These are phyloP conservation scores for Penicillium odoratum DNA, from an alignment of 495 filamentous ascomycete species.

Conservation along the genomic window DNA sequence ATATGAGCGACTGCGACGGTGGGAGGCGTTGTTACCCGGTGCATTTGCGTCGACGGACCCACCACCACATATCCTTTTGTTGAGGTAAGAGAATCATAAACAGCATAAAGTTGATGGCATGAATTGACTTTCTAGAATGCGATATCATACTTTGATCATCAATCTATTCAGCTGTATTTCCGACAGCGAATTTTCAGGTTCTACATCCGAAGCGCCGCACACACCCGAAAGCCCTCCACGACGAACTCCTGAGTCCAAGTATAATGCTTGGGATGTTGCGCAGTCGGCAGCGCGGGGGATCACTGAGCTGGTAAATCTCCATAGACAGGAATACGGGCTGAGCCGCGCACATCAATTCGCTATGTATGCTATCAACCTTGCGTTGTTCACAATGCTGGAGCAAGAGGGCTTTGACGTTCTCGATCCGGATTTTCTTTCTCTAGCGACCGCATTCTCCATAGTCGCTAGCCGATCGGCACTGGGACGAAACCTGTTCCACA, in stretches of 20 bases:
- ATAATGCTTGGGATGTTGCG: slow-evolving; percentile 24
- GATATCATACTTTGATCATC: slow-evolving; percentile 40
- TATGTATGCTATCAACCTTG: slow-evolving; percentile 47
- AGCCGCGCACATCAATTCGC: slow-evolving; percentile 45
- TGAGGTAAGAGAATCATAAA: slow-evolving; percentile 29
- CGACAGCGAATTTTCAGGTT: slow-evolving; percentile 16
- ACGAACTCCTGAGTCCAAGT: slow-evolving; percentile 25
- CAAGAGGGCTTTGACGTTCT: slow-evolving; percentile 36
- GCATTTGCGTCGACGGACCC: slow-evolving; percentile 27
- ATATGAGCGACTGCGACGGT: slow-evolving; percentile 33
- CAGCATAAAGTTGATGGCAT: neutral
- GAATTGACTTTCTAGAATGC: slow-evolving; percentile 32
- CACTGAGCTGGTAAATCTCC: slow-evolving; percentile 32
- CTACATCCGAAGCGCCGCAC: slow-evolving; percentile 23
- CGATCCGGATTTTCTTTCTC: slow-evolving; percentile 38
- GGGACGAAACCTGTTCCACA: slow-evolving; percentile 42
- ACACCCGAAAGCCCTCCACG: slow-evolving; percentile 38
- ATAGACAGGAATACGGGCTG: slow-evolving; percentile 40
- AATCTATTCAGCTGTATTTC: slow-evolving; percentile 40
- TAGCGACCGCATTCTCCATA: slow-evolving; percentile 39
- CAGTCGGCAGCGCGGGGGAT: slow-evolving; percentile 37
- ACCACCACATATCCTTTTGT: slow-evolving; percentile 41
- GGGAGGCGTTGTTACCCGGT: slow-evolving; percentile 36
- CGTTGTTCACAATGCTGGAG: slow-evolving; percentile 43
- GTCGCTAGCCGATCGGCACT: slow-evolving; percentile 41